Conservation (phyloP, 1,284 basidiomycete species). For the Pholiota adiposa region DNA sequence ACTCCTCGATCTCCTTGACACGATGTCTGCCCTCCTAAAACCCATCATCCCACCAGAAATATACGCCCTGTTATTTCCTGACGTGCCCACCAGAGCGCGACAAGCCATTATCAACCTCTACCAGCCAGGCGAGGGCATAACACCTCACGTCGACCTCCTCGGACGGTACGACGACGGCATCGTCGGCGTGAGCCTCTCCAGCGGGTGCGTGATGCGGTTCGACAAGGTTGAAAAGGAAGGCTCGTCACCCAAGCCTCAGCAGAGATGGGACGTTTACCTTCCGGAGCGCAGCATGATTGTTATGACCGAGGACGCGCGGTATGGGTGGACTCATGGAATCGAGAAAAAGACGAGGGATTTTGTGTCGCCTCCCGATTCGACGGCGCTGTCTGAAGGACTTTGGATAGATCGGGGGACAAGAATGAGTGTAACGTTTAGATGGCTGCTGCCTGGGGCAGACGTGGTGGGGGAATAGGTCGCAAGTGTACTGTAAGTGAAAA, state of each 20-base stretch:
- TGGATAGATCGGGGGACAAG: conserved; percentile 59
- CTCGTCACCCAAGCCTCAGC: not conserved
- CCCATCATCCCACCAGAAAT: conserved; percentile 51
- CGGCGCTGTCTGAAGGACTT: conserved; percentile 31
- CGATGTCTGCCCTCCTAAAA: conserved; percentile 50
- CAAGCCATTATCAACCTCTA: conserved; percentile 86
- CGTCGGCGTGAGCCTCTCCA: conserved; percentile 75
- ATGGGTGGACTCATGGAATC: conserved; percentile 56
- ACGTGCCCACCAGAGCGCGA: conserved; percentile 50
- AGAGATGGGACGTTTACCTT: conserved; percentile 57
- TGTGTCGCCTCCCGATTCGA: conserved; percentile 22
- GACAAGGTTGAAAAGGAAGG: conserved; percentile 28
- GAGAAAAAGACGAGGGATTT: conserved; percentile 37
- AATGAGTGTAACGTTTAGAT: conserved; percentile 79
- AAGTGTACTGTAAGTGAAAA: no score
- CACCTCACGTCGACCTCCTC: conserved; percentile 78
- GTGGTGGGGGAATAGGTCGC: conserved; percentile 61
- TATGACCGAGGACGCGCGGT: conserved; percentile 73
- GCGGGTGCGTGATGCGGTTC: conserved; percentile 78
- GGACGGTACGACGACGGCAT: conserved; percentile 81
- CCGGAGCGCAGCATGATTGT: conserved; percentile 71
- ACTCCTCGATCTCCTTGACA: conserved; percentile 55
- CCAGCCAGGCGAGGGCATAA: conserved; percentile 78
- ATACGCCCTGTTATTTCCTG: conserved; percentile 59
- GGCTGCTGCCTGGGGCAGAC: conserved; percentile 78